Percentiles rank a stretch among this genome's conserved stretches.
These are phyloP conservation scores for Bipolaris cookei DNA, from an alignment of 2,329 filamentous ascomycete species.

Conservation along the genomic window DNA sequence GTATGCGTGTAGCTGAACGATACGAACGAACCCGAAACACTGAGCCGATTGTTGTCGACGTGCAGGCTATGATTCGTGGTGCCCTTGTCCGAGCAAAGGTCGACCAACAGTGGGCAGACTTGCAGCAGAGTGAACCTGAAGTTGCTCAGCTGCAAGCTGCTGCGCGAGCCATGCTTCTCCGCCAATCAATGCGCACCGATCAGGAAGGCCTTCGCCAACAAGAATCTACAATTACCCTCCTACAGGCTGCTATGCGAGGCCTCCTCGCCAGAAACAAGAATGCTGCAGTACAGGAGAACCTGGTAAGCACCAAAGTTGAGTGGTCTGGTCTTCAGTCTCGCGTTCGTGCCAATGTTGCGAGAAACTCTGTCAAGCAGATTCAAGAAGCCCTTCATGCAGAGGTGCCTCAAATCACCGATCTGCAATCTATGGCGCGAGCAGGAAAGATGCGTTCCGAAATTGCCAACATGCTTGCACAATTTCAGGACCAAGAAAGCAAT, in stretches of 20 bases:
- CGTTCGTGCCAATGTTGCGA: constrained; percentile 50
- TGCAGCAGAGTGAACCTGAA: constrained; percentile 59
- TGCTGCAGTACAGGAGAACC: constrained; percentile 48
- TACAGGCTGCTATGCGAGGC: constrained; percentile 72
- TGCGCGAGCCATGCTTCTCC: constrained; percentile 51
- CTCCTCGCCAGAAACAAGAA: constrained; percentile 50
- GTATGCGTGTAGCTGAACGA: constrained; percentile 55
- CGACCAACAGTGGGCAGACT: constrained; percentile 45
- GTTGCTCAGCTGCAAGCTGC: constrained; percentile 49
- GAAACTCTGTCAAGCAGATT: constrained; percentile 38
- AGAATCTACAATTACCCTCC: constrained; percentile 53
- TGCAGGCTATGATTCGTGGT: constrained; percentile 67
- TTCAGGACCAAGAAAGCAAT: constrained; percentile 53
- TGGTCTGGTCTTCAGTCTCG: constrained; percentile 56
- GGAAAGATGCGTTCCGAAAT: constrained; percentile 41
- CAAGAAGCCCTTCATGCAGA: constrained; percentile 44
- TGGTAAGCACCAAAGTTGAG: constrained; percentile 50
- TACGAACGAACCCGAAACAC: constrained; percentile 68
- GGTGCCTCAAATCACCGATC: constrained; percentile 38
- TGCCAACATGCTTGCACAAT: constrained; percentile 42
- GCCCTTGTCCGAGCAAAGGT: constrained; percentile 68
- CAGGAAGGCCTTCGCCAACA: constrained; percentile 47
- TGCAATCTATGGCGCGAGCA: constrained; percentile 53
- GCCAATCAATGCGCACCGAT: constrained; percentile 45
- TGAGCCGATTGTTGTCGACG: constrained; percentile 61